Evolutionary conservation across 495 filamentous ascomycete genomes (phyloP).

Genomic region (Platismatia glauca): DNA sequence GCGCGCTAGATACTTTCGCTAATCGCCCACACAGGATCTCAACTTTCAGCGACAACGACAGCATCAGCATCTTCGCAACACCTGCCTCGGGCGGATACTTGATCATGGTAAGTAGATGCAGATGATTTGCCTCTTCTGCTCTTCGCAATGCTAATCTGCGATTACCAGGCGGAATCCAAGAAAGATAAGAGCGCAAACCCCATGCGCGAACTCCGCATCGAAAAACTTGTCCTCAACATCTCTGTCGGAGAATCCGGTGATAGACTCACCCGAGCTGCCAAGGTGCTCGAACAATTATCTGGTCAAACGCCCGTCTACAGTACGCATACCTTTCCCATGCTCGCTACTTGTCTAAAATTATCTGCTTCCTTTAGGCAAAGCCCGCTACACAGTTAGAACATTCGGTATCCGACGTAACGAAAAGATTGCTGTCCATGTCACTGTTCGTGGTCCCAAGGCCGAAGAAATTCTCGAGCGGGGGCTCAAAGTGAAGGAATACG

Average conservation of each 20-base stretch:
- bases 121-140: neutral
- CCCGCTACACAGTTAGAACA: constrained; percentile 99
- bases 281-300: constrained; percentile 98
- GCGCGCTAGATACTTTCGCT: constrained; percentile 16
- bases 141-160: neutral
- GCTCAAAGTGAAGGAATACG: constrained; percentile 99
- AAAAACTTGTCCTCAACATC: constrained; percentile 99
- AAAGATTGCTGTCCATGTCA: constrained; percentile 99
- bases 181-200: constrained; percentile 85
- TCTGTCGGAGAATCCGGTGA: constrained; percentile 99
- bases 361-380: constrained; percentile 61
- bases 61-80: neutral
- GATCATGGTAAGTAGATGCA: constrained; percentile 9
- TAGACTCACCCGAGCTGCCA: constrained; percentile 98
- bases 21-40: constrained; percentile 16
- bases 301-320: constrained; percentile 99
- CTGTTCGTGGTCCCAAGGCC: constrained; percentile 98
- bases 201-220: constrained; percentile 99
- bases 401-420: constrained; percentile 99
- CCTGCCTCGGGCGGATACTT: neutral
- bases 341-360: neutral
- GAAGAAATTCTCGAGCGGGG: constrained; percentile 99
- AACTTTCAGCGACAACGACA: constrained; percentile 5
- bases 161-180: constrained; percentile 32
- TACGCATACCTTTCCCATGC: constrained; percentile 32